Evolutionary conservation across 2,329 filamentous ascomycete genomes (phyloP), one percentile per base, ranked within the genome.

Genomic region (Aureobasidium lini): DNA sequence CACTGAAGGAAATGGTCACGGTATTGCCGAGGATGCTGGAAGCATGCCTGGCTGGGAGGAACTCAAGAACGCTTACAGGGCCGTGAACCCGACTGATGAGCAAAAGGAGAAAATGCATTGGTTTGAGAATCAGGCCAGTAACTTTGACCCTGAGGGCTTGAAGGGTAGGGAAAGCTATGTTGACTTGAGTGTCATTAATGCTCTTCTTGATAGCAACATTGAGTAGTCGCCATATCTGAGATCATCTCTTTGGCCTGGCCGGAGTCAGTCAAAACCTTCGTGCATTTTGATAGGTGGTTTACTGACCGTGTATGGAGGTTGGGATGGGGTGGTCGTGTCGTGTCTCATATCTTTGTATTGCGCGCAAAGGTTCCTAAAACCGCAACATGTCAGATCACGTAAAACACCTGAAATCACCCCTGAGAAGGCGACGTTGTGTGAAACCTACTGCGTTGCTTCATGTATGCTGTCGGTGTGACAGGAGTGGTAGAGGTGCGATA

Each of bases 11-110:
- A 57, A 66, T 31, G 69, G 68, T 2, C 68, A 73, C 60, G 48
- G 52, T 8, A 64, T 67, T 29, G 67, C 69, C 16, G 72, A 74
- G 62, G 70, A 72, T 57, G 65, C 64, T 10, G 70, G 70, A 9
- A 58, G 67, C 5, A 15, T 31, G 2, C 11, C 4, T 13, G 70
- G 69, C 9, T 73, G 72, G 70, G 53, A 67, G 32, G 62, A 64
- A 37, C 48, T 74, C 13, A 67, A 68, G 54, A 64, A 64, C 11
- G 71, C 70, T 3, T 74, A 72, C 60, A 61, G 63, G 15, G 62
- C 67, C 5, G 10, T 36, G 29, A 57, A 57, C 1, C 68, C 69
- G 1, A 65, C 44, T 6, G 31, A 59, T 46, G 64, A 66, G 31
- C 69, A 72, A 60, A 64, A 62, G 50, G 64, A 67, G 34, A 63